A percentile compares a stretch with the other conserved stretches of the same genome.
These are phyloP conservation scores for Pseudisothecium myosuroides DNA, from an alignment of 225 moss, liverwort and hornwort species.

Conservation along the genomic window DNA sequence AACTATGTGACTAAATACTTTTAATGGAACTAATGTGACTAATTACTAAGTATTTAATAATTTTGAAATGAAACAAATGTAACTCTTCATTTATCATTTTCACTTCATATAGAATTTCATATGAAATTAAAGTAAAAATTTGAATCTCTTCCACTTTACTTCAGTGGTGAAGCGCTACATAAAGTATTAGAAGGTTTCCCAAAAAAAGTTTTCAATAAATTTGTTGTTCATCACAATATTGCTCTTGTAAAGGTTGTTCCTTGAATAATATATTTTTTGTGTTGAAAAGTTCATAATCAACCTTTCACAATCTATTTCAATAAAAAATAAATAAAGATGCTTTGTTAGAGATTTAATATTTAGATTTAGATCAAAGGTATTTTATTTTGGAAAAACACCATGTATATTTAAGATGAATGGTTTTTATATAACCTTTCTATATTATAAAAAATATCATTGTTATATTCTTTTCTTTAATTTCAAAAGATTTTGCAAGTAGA, in stretches of 20 bases:
- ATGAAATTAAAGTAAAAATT: not conserved
- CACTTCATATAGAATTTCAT: not conserved
- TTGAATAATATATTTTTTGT: fast-evolving
- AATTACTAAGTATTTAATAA: not conserved
- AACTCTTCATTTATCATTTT: not conserved
- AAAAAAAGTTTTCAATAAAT: not conserved
- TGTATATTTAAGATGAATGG: not conserved
- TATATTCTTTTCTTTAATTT: not conserved
- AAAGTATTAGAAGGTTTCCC: not conserved
- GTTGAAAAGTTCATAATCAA: not conserved
- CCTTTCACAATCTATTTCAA: not conserved
- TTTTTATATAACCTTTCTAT: not conserved
- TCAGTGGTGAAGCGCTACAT: not conserved
- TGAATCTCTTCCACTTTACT: fast-evolving
- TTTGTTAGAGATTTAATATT: not conserved
- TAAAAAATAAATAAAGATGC: too few species aligned
- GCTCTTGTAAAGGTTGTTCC: not conserved
- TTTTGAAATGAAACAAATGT: not conserved
- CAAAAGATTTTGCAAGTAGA: not conserved
- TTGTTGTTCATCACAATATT: not conserved
- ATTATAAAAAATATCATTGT: not conserved
- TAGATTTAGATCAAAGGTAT: not conserved
- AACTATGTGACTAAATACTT: not conserved
- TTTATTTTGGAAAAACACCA: fast-evolving
- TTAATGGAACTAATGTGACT: not conserved